Base-by-base conservation (phyloP, 495 filamentous ascomycete species). In the Aspergillus funiculosus region DNA sequence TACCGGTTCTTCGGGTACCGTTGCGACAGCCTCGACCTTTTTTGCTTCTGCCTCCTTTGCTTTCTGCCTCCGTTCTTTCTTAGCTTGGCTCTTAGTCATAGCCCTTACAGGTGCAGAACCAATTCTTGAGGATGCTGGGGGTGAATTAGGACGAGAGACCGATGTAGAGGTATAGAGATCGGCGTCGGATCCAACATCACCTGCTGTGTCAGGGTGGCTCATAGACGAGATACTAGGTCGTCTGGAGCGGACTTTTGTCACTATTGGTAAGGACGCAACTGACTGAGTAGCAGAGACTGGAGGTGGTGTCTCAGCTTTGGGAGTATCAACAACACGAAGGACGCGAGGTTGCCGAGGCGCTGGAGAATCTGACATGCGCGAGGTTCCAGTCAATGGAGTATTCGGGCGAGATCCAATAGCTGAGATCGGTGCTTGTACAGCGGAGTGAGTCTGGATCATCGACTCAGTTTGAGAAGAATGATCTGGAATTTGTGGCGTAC, bases 1-100 rank as follows among this genome's bases (percentile, higher is more conserved):
- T 29, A 83, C 78, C 4, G 72, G 64, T 50, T 87, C 83, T 47
- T 79, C 74, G 9, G 66, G 56, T 29, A 72, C 62, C 46, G 64
- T 54, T 10, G 71, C 64, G 6, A 67, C n/a, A n/a, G n/a, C 57
- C 48, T 86, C 85, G 13, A 69, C 63, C 39, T 77, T 76, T 52
- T 80, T 73, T 54, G 85, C 81, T 59, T 86, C 83, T 0, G 73
- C 70, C 28, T 75, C 68, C 57, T 77, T 81, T 0, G 77, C 78
- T 38, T 77, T 74, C 53, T 79, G 75, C 53, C 76, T 68, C 34
- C 89, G 73, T 53, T 94, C 86, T 61, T 94, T 96, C 62, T 91
- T 94, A 50, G 81, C 74, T 56, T 94, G 87, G 52, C 81, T 91
- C 72, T 97, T 98, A 11, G 88, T 89, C 55, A 87, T 86, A n/a